Conservation (phyloP, 2,329 filamentous ascomycete genomes). For the Neocucurbitaria cava region DNA sequence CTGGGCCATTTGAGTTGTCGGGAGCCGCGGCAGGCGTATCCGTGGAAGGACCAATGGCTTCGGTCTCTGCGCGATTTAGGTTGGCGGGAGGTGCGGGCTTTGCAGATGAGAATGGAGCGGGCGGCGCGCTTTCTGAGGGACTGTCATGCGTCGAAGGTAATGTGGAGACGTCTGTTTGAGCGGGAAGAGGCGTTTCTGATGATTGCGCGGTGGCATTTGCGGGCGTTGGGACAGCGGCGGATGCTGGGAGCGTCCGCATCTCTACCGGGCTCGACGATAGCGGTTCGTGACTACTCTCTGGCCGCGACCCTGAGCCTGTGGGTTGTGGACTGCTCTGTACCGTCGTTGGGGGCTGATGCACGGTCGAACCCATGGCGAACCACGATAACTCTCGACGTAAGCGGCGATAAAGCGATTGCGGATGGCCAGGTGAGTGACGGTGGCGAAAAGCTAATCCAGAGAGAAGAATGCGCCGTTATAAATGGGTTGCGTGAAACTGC, state of each 20-base stretch:
- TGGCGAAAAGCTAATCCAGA: background rate
- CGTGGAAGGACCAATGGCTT: constrained; percentile 57
- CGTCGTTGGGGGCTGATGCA: constrained; percentile 35
- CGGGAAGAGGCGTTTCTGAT: constrained; percentile 22
- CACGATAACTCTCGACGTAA: constrained; percentile 22
- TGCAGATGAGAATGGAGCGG: constrained; percentile 21
- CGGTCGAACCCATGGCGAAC: constrained; percentile 41
- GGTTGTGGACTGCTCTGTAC: constrained; percentile 33
- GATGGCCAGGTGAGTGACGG: constrained; percentile 20
- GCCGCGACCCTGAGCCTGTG: constrained; percentile 25
- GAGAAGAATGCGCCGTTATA: background rate
- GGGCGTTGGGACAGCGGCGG: constrained; percentile 22
- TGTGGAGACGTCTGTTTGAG: constrained; percentile 16
- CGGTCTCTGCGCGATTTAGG: constrained; percentile 50
- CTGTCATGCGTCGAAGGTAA: constrained; percentile 18
- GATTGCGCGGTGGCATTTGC: constrained; percentile 19
- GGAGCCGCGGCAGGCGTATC: constrained; percentile 51
- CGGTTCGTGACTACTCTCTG: constrained; percentile 29
- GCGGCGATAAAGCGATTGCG: constrained; percentile 27
- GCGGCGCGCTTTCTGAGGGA: constrained; percentile 16
- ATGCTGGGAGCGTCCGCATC: constrained; percentile 40
- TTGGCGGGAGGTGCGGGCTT: constrained; percentile 34
- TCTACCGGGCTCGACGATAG: constrained; percentile 42
- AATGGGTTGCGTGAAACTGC: background rate
- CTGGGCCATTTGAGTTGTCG: constrained; percentile 48